Percentiles rank a stretch among this genome's conserved stretches.
phyloP scores from a whole-genome alignment of 495 filamentous ascomycete genomes.

The Parachaetomium inaequale region DNA sequence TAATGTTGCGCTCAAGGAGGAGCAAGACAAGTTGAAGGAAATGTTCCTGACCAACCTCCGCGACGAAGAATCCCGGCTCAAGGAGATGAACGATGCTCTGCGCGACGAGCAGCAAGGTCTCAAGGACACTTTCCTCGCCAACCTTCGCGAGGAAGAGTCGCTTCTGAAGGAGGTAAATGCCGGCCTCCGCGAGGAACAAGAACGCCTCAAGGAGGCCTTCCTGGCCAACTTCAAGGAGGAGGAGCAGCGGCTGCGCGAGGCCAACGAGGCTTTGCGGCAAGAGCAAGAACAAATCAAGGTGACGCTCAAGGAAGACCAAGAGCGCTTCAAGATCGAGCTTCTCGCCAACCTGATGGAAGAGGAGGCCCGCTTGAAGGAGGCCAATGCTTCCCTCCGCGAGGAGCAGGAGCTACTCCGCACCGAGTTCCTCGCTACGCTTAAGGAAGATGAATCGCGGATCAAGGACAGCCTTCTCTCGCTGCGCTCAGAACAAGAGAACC shows the following conservation, averaged over 20 bases:
- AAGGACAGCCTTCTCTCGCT: constrained; percentile 45
- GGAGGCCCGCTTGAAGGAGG: constrained; percentile 70
- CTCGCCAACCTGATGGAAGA: constrained; percentile 72
- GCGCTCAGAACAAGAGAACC: constrained; percentile 64
- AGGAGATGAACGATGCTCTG: constrained; percentile 43
- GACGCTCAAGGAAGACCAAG: constrained; percentile 31
- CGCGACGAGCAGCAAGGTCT: constrained; percentile 70
- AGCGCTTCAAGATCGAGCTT: constrained; percentile 29
- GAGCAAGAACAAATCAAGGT: constrained; percentile 22
- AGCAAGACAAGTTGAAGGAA: constrained; percentile 28
- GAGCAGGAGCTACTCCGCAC: constrained; percentile 73
- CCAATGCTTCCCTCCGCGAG: constrained; percentile 58
- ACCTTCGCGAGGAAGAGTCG: constrained; percentile 64
- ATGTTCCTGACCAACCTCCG: constrained; percentile 22
- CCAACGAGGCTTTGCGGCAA: constrained; percentile 20
- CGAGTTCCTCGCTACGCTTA: constrained; percentile 52
- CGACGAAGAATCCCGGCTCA: constrained; percentile 30
- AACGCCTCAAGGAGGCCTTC: constrained; percentile 36
- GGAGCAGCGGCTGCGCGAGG: constrained; percentile 22
- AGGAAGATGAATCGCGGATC: constrained; percentile 41
- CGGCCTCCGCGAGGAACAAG: constrained; percentile 42
- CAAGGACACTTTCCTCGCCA: constrained; percentile 64
- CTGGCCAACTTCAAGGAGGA: constrained; percentile 28
- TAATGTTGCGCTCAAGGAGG: constrained; percentile 27
- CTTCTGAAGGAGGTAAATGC: constrained; percentile 64